A percentile compares a stretch with the other conserved stretches of the same genome.
Conservation (phyloP, 2,329 filamentous ascomycete species). For the Ophiostoma angusticollis region DNA sequence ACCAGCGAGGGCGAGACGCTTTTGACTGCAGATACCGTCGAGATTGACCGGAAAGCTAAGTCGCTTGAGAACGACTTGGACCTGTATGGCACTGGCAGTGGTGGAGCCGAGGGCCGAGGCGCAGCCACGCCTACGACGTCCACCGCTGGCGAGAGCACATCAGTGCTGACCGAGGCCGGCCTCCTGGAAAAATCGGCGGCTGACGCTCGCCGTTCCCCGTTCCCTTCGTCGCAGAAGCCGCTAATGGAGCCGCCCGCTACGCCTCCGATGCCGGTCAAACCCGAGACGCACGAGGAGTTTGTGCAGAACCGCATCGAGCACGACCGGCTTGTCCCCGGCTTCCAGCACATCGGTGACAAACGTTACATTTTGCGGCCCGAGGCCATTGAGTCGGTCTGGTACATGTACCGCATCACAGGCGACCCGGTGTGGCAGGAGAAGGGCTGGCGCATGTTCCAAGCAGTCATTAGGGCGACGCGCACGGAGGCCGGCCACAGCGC, state of each 20-base stretch:
- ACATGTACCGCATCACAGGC: conserved; percentile 82
- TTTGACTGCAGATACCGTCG: conserved; percentile 5
- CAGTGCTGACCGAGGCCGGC: no score
- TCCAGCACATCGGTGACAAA: conserved; percentile 29
- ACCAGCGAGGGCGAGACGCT: neutral
- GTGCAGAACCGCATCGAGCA: conserved; percentile 32
- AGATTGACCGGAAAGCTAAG: conserved; percentile 15
- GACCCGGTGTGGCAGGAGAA: conserved; percentile 62
- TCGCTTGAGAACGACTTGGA: conserved; percentile 17
- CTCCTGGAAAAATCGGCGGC: no score
- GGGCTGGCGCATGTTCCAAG: conserved; percentile 75
- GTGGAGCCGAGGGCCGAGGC: neutral
- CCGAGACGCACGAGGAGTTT: conserved; percentile 41
- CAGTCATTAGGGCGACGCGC: conserved; percentile 52
- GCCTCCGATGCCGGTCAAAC: conserved; percentile 25
- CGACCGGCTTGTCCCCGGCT: conserved; percentile 38
- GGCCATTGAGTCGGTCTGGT: conserved; percentile 78
- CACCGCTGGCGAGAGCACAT: no score
- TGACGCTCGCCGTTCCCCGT: neutral
- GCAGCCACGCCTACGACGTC: neutral
- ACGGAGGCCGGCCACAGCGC: conserved; percentile 58
- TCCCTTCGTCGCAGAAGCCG: neutral
- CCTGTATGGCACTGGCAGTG: conserved; percentile 11
- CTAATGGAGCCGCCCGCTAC: conserved; percentile 14
- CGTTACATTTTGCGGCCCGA: conserved; percentile 62